Percentiles rank a stretch among this genome's conserved stretches.
phyloP scores from a whole-genome alignment of 805 yeast species.

The Trichomonascus vanleenenianus region DNA sequence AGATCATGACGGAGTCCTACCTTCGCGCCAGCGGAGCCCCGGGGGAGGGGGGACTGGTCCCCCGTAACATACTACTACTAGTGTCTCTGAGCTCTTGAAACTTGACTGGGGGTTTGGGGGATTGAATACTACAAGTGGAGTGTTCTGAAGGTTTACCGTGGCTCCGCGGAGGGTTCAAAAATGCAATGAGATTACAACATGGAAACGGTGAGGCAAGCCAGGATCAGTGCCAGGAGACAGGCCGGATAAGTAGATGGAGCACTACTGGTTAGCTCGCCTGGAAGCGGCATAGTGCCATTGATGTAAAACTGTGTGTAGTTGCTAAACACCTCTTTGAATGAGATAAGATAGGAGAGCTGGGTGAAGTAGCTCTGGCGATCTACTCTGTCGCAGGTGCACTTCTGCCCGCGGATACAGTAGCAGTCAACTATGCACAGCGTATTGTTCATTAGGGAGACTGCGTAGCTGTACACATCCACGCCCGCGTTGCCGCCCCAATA shows the following conservation, averaged over 20 bases:
- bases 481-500: background rate
- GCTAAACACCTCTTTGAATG: background rate
- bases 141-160: too few species aligned
- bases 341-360: background rate
- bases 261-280: background rate
- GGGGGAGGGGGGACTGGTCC: too few species aligned
- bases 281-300: constrained; percentile 1
- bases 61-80: too few species aligned
- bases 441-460: constrained; percentile 12
- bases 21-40: too few species aligned
- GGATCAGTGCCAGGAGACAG: background rate
- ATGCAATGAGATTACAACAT: too few species aligned
- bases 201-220: too few species aligned
- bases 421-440: constrained; percentile 15
- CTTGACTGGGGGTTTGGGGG: too few species aligned
- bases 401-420: constrained; percentile 13
- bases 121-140: too few species aligned
- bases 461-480: constrained; percentile 12
- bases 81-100: too few species aligned
- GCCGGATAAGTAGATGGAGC: background rate
- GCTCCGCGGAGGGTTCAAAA: too few species aligned
- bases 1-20: too few species aligned
- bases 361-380: constrained; percentile 5
- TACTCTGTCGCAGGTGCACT: constrained; percentile 17
- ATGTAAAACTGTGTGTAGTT: background rate